phyloP scores from a whole-genome alignment of 2,329 filamentous ascomycete species.

The Metarhizium humberi region DNA sequence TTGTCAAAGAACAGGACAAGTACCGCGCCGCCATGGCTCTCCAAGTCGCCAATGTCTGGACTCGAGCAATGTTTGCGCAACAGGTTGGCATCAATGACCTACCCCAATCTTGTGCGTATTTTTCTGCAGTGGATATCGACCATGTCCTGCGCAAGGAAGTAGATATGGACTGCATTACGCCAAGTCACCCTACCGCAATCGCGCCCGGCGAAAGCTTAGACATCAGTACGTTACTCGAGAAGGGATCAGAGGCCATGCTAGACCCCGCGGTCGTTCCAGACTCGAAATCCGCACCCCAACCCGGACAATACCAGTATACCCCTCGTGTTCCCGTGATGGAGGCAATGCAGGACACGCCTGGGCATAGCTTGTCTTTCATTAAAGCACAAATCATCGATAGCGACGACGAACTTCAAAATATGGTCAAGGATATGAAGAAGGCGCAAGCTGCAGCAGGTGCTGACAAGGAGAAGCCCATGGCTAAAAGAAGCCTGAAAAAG shows the following conservation, averaged over 20 bases:
- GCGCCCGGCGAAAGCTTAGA: constrained; percentile 80
- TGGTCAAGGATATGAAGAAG: constrained; percentile 54
- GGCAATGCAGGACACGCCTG: constrained; percentile 41
- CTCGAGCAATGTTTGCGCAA: constrained; percentile 91
- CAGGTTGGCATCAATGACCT: constrained; percentile 94
- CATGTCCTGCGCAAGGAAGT: constrained; percentile 96
- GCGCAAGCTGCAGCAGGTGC: constrained; percentile 9
- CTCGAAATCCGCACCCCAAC: constrained; percentile 38
- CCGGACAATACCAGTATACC: constrained; percentile 57
- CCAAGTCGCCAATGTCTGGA: constrained; percentile 93
- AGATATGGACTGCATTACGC: constrained; percentile 93
- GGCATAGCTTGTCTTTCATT: constrained; percentile 53
- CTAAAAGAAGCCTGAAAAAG: constrained; percentile 17
- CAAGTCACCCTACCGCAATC: constrained; percentile 71
- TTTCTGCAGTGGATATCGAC: constrained; percentile 92
- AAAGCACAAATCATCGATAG: constrained; percentile 73
- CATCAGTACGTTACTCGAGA: constrained; percentile 67
- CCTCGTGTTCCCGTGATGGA: constrained; percentile 75
- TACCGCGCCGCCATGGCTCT: constrained; percentile 88
- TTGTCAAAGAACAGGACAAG: constrained; percentile 76
- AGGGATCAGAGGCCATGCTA: constrained; percentile 58
- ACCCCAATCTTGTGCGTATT: constrained; percentile 89
- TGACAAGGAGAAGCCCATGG: constrained; percentile 15
- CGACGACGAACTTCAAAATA: constrained; percentile 64
- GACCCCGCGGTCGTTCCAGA: constrained; percentile 55